These are phyloP conservation scores for Pholiota molesta DNA, from an alignment of 768 basidiomycete species.

Conservation along the genomic window DNA sequence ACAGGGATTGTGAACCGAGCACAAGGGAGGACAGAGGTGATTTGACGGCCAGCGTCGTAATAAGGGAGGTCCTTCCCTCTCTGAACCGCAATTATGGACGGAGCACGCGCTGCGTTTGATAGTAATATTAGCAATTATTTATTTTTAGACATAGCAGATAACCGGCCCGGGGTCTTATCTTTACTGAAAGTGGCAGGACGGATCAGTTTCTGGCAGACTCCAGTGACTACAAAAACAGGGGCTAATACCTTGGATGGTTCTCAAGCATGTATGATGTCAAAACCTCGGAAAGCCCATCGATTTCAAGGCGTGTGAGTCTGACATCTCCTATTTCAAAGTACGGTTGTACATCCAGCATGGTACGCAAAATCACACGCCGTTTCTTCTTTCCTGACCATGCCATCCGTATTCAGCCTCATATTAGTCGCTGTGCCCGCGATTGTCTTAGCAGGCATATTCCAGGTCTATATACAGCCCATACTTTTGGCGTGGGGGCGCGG, in stretches of 20 bases:
- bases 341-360: background rate
- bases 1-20: background rate
- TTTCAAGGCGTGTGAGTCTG: background rate
- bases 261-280: background rate
- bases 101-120: constrained; percentile 5
- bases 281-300: background rate
- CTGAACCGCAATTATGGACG: constrained; percentile 1
- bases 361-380: background rate
- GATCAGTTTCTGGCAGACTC: no score
- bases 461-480: constrained; percentile 2
- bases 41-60: constrained; percentile 23
- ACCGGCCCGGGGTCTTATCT: background rate
- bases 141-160: constrained; percentile 20
- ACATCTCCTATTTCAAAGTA: background rate
- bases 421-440: constrained; percentile 3
- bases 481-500: constrained; percentile 4
- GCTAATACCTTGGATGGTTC: background rate
- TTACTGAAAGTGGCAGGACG: background rate
- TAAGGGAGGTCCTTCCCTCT: constrained; percentile 7
- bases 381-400: background rate
- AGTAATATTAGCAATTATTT: constrained; percentile 18
- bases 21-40: background rate
- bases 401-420: background rate
- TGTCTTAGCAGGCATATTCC: constrained; percentile 3
- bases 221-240: no score